Percentiles rank a stretch among this genome's conserved stretches.
Evolutionary conservation across 768 basidiomycete species (phyloP).

Genomic region (Fibroporia radiculosa): DNA sequence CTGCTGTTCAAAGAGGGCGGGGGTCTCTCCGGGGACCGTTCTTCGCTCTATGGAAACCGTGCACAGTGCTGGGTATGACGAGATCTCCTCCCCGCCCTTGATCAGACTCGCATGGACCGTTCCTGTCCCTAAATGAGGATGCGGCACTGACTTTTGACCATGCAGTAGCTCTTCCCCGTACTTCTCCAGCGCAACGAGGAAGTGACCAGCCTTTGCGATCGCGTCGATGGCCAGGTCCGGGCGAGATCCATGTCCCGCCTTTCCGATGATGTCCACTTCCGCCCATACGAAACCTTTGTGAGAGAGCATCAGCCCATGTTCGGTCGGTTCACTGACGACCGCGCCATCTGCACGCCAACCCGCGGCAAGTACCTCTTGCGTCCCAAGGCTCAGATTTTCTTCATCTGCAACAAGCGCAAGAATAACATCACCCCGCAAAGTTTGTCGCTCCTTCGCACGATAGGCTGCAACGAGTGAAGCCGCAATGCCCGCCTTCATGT

Average conservation of each 20-base stretch:
- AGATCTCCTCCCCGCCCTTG: slow-evolving; percentile 5
- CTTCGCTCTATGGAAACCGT: slow-evolving; percentile 2
- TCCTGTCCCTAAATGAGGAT: not conserved
- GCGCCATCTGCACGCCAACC: slow-evolving; percentile 4
- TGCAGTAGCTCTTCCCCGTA: not conserved
- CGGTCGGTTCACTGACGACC: slow-evolving; percentile 4
- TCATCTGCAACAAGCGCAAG: slow-evolving; percentile 5
- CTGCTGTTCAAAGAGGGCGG: not conserved
- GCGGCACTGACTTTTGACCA: not conserved
- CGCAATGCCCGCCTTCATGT: slow-evolving; percentile 4
- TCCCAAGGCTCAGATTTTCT: slow-evolving; percentile 4
- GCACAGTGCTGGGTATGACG: slow-evolving; percentile 4
- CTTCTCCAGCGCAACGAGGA: slow-evolving; percentile 4
- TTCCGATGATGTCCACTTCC: slow-evolving; percentile 1
- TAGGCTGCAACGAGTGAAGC: slow-evolving; percentile 3
- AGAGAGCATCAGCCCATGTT: slow-evolving; percentile 1
- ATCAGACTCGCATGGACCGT: slow-evolving; percentile 2
- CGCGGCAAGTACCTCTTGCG: slow-evolving; percentile 1
- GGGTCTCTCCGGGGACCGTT: slow-evolving; percentile 4
- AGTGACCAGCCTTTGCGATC: slow-evolving; percentile 5
- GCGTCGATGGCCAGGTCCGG: slow-evolving; percentile 4
- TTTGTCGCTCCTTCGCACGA: not conserved
- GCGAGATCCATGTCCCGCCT: slow-evolving; percentile 3
- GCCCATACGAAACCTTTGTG: slow-evolving; percentile 7
- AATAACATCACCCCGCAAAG: not conserved